A percentile compares a stretch with the other conserved stretches of the same genome.
phyloP scores from a whole-genome alignment of 164 flowering plant species.

The Piper longum region DNA sequence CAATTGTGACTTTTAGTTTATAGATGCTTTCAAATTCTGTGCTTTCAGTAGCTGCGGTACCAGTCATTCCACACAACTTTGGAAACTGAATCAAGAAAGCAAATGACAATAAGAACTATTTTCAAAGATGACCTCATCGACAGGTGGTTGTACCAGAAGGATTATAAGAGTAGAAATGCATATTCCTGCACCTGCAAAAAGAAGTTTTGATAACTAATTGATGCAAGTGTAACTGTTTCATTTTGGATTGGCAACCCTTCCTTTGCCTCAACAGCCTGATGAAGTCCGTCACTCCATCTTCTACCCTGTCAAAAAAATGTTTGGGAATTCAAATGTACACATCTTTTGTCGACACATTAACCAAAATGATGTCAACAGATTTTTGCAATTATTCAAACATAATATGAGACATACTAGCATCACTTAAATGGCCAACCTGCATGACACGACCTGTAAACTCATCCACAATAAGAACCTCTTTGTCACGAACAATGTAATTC shows the following conservation, averaged over 20 bases:
- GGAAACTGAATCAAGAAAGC: slow-evolving; percentile 51
- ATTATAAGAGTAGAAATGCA: slow-evolving; percentile 2
- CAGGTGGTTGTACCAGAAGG: background rate
- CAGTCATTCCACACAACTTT: slow-evolving; percentile 98
- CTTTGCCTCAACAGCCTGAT: slow-evolving; percentile 99
- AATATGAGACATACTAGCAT: no score
- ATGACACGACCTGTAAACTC: slow-evolving; percentile 98
- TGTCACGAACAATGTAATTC: slow-evolving; percentile 81
- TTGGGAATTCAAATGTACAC: no score
- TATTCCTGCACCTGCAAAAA: slow-evolving; percentile 67
- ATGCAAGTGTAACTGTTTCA: slow-evolving; percentile 90
- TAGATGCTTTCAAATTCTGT: slow-evolving; percentile 96
- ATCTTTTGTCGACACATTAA: no score
- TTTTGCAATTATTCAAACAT: no score
- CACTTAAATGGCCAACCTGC: slow-evolving; percentile 45
- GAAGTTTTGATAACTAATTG: slow-evolving; percentile 97
- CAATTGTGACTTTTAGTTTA: slow-evolving; percentile 95
- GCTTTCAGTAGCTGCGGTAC: slow-evolving; percentile 97
- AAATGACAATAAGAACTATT: slow-evolving; percentile 7
- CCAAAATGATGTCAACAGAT: no score
- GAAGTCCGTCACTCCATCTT: slow-evolving; percentile 99
- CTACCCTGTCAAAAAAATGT: slow-evolving; percentile 44
- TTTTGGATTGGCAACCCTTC: slow-evolving; percentile 94
- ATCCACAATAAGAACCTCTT: slow-evolving; percentile 95
- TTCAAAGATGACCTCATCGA: background rate